These are phyloP conservation scores for Aspergillus sp. DNA, from an alignment of 2,329 filamentous ascomycete genomes.

Conservation along the genomic window DNA sequence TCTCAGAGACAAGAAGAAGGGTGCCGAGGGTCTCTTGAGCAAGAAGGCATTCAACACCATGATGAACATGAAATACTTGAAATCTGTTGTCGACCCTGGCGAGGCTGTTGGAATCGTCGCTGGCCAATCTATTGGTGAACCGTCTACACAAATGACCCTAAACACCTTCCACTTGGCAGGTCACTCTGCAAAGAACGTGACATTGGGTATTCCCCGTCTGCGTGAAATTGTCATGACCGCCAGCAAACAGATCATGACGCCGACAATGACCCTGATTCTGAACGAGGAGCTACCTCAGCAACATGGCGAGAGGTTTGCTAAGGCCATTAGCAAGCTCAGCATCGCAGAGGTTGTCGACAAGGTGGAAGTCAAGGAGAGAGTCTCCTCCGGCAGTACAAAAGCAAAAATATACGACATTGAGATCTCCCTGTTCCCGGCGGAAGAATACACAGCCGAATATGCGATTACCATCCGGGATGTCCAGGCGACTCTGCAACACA, in stretches of 20 bases:
- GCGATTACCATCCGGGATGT: conserved; percentile 81
- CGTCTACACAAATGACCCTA: conserved; percentile 97
- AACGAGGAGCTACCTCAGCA: conserved; percentile 71
- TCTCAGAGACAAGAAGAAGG: conserved; percentile 64
- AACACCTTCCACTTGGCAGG: conserved; percentile 99
- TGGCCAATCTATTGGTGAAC: conserved; percentile 94
- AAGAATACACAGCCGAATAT: conserved; percentile 85
- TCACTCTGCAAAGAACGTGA: conserved; percentile 98
- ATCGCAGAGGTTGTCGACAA: conserved; percentile 83
- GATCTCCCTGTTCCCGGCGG: conserved; percentile 79
- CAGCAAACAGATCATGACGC: conserved; percentile 84
- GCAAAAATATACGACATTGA: conserved; percentile 86
- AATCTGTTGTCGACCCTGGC: conserved; percentile 88
- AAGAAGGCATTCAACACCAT: conserved; percentile 82
- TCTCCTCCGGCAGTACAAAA: conserved; percentile 71
- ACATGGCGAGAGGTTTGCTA: conserved; percentile 80
- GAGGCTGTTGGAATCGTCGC: conserved; percentile 97
- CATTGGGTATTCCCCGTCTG: conserved; percentile 93
- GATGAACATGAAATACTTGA: conserved; percentile 89
- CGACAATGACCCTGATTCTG: conserved; percentile 72
- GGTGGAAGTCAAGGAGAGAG: conserved; percentile 77
- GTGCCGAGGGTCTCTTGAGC: conserved; percentile 45
- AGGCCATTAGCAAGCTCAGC: conserved; percentile 85
- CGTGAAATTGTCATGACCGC: conserved; percentile 99
- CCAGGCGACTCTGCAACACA: conserved; percentile 75